These are phyloP conservation scores for Pythium folliculosum DNA, from an alignment of 352 stramenopile species.

Conservation along the genomic window DNA sequence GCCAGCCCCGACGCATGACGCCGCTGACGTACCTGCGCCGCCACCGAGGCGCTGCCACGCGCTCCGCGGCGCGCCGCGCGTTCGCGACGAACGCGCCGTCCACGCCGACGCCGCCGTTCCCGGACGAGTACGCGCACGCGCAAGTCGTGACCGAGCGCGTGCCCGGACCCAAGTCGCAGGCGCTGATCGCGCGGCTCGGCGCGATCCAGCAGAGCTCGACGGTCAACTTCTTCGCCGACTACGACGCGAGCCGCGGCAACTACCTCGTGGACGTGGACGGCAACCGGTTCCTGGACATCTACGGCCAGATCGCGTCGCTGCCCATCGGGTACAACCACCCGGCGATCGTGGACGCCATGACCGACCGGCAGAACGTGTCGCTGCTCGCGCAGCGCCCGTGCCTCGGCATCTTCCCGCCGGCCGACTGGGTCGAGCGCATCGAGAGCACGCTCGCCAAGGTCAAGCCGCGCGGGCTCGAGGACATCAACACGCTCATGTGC, in stretches of 20 bases:
- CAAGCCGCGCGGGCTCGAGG: constrained; percentile 48
- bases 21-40: not conserved
- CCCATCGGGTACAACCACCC: constrained; percentile 88
- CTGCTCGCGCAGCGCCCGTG: constrained; percentile 76
- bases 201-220: constrained; percentile 65
- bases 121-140: constrained; percentile 53
- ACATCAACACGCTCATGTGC: constrained; percentile 88
- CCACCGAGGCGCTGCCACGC: not conserved
- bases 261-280: constrained; percentile 87
- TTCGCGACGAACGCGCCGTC: constrained; percentile 22
- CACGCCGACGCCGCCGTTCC: constrained; percentile 62
- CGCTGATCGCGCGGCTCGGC: constrained; percentile 50
- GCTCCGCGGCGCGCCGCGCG: not conserved
- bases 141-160: constrained; percentile 55
- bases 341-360: constrained; percentile 64
- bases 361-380: constrained; percentile 56
- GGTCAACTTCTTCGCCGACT: constrained; percentile 83
- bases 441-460: constrained; percentile 62
- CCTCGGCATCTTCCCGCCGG: constrained; percentile 73
- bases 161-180: constrained; percentile 67
- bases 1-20: not conserved
- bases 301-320: constrained; percentile 83
- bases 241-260: constrained; percentile 72
- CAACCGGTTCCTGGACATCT: constrained; percentile 84
- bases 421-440: constrained; percentile 76